These are phyloP conservation scores for Phycomyces nitens DNA, from an alignment of 192 early-diverging fungal species.

Conservation along the genomic window DNA sequence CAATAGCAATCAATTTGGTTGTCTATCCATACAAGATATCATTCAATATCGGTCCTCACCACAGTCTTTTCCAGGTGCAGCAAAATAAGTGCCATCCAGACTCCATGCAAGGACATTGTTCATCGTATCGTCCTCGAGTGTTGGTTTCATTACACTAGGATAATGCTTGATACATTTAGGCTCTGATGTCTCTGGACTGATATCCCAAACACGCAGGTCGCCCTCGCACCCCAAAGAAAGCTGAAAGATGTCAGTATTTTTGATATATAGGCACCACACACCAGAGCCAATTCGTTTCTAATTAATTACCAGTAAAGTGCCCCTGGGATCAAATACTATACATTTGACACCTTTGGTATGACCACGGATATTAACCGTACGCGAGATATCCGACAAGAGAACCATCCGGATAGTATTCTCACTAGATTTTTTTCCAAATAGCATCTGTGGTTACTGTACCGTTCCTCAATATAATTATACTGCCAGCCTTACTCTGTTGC, in stretches of 20 bases:
- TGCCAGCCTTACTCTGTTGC: slow-evolving; percentile 32
- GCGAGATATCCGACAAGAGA: slow-evolving; percentile 13
- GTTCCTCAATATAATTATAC: not conserved
- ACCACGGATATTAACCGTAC: slow-evolving; percentile 25
- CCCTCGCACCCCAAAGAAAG: slow-evolving; percentile 59
- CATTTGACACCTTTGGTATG: slow-evolving; percentile 28
- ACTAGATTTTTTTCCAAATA: slow-evolving; percentile 15
- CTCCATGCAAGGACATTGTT: slow-evolving; percentile 55
- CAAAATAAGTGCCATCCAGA: slow-evolving; percentile 55
- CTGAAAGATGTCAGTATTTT: too few species aligned
- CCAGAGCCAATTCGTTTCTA: too few species aligned
- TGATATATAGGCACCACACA: too few species aligned
- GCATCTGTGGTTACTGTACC: not conserved
- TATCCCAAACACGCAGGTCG: slow-evolving; percentile 63
- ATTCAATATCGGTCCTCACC: slow-evolving; percentile 25
- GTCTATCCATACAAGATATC: not conserved
- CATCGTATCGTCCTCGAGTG: not conserved
- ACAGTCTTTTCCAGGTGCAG: slow-evolving; percentile 51
- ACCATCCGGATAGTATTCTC: slow-evolving; percentile 30
- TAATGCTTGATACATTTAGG: slow-evolving; percentile 45
- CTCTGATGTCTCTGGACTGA: slow-evolving; percentile 31
- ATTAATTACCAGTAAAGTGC: slow-evolving; percentile 18
- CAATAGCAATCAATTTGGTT: not conserved
- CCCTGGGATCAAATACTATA: slow-evolving; percentile 29
- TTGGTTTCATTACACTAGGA: not conserved